Base-by-base conservation (phyloP, 768 basidiomycete species). In the Fistulinella prunicolor region DNA sequence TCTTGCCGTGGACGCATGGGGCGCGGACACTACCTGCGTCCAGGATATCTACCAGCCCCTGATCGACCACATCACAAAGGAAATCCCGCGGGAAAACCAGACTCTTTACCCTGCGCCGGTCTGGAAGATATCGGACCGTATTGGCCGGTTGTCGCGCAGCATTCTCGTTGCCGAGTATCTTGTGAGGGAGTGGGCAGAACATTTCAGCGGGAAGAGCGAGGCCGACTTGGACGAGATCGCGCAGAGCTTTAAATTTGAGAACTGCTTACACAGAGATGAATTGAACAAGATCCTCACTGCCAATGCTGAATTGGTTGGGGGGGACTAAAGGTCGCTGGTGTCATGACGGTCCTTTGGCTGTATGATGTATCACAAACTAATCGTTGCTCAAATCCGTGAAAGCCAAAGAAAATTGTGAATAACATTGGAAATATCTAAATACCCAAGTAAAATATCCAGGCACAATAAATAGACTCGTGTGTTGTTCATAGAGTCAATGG, bases 1-100 rank as follows among this genome's bases (percentile, higher is more conserved):
- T 8, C 77, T 90, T 21, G 86, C 87, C 3, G 71, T 82, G 37
- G 89, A 91, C 61, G 78, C 83, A 3, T 89, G 88, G 89, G 88
- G 88, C 14, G 77, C 85, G 3, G 85, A 89, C 61, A 79, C 79
- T 52, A 63, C 68, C 10, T 62, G 67, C 29, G 79, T 91, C 38
- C 69, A 70, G 26, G 61, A 77, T 49, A 64, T 84, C 46, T 90
- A 87, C 69, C 62, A 82, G 53, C 86, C 87, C 12, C 69, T 90
- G 51, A 62, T 81, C 49, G 69, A 86, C 36, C 85, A 81, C 53
- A 71, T 89, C 67, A 59, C 76, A 47, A 57, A 78, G 34, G 79
- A 83, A 57, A 72, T 85, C 35, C 77, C 77, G 0, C 65, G 61
- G 37, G 61, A 74, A 54, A 74, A 77, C 67, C 80, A 73, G 53